Base-by-base conservation (phyloP, 2,329 filamentous ascomycete species). In the Phialophora macrospora region DNA sequence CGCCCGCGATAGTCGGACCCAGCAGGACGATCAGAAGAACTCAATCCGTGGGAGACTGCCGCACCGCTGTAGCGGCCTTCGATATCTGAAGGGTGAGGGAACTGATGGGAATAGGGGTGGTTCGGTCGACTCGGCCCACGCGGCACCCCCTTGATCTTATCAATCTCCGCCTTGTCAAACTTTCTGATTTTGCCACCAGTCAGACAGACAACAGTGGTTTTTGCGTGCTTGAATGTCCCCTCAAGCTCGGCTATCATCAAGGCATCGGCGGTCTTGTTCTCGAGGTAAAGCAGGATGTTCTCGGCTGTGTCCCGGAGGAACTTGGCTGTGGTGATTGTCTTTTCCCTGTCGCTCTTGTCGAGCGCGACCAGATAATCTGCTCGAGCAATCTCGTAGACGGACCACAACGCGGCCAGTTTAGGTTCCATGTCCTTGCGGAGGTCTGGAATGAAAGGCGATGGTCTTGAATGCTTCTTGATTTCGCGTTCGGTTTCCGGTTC, bases 251-350 rank as follows among this genome's bases (percentile, higher is more conserved):
- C 64, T 12, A 78, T 61, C 62, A 77, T 66, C 14, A 62, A 60
- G 58, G 78, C 72, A 11, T 75, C 68, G 3, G 65, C 59, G 20
- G 69, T 59, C 34, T 60, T 67, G 9, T 72, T 60, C 28, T 70
- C 65, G 8, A 81, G 70, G 55, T 77, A 78, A 14, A 72, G 70
- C 17, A 80, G 71, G 1, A 75, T 72, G 60, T 80, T 80, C 63
- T 81, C 79, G 5, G 79, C 78, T 1, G 77, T 80, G 68, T 81
- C 79, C 3, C 79, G 77, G 28, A 81, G 75, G 57, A 80, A 81
- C 56, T 76, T 77, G 26, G 77, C 76, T 0, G 74, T 71, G 24
- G 71, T 68, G 41, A 72, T 68, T 34, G 70, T 71, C 3, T 71
- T 64, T 2, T 71, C 61, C 32, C 70, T 73, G 32, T 75, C 67